These are phyloP conservation scores for Leccinum griseonigrum DNA, from an alignment of 1,284 basidiomycete species.

Conservation along the genomic window DNA sequence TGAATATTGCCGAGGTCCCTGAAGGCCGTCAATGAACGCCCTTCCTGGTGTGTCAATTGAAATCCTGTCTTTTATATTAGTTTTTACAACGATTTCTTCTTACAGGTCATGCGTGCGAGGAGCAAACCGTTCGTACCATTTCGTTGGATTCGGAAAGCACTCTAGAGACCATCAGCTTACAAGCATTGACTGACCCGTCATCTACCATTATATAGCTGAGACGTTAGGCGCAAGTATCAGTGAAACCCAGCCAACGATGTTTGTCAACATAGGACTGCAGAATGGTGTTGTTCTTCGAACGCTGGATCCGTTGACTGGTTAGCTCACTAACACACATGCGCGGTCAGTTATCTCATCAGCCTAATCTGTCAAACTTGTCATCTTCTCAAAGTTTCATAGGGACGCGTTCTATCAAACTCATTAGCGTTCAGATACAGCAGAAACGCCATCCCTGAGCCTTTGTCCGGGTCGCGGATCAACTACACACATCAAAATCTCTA, in stretches of 20 bases:
- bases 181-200: slow-evolving; percentile 94
- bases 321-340: slow-evolving; percentile 94
- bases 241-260: slow-evolving; percentile 92
- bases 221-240: slow-evolving; percentile 97
- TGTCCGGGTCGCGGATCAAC: slow-evolving; percentile 94
- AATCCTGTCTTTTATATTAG: background rate
- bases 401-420: slow-evolving; percentile 87
- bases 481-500: slow-evolving; percentile 94
- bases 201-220: slow-evolving; percentile 95
- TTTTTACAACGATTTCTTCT: slow-evolving; percentile 6
- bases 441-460: slow-evolving; percentile 89
- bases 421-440: slow-evolving; percentile 81
- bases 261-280: slow-evolving; percentile 96
- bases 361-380: background rate
- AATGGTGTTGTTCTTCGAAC: slow-evolving; percentile 96
- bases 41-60: slow-evolving; percentile 67
- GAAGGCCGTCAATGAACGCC: slow-evolving; percentile 92
- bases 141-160: slow-evolving; percentile 96
- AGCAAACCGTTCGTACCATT: slow-evolving; percentile 97
- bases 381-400: slow-evolving; percentile 78
- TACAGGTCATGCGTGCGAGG: slow-evolving; percentile 96
- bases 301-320: slow-evolving; percentile 91
- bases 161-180: slow-evolving; percentile 91
- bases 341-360: slow-evolving; percentile 49
- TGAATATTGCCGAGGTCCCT: slow-evolving; percentile 94